Percentiles rank a stretch among this genome's conserved stretches.
Conservation (phyloP, 805 yeast genomes). For the Vanderwaltozyma verrucispora region DNA sequence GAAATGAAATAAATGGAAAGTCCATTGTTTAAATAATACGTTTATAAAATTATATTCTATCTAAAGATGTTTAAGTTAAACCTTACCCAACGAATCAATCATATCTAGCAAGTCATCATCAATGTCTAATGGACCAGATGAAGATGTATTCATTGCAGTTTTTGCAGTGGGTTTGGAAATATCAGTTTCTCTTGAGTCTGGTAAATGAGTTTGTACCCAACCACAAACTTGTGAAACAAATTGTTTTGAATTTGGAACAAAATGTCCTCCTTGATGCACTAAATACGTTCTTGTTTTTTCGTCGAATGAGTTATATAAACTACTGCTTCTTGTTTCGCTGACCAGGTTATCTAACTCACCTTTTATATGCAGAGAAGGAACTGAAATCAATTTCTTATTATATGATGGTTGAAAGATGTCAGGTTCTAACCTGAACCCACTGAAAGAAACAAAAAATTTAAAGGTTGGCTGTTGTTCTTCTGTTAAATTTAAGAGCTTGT, state of each 20-base stretch:
- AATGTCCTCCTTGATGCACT: constrained; percentile 93
- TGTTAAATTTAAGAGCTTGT: constrained; percentile 32
- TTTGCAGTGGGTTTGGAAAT: constrained; percentile 2
- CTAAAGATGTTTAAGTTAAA: not conserved
- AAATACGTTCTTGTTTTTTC: constrained; percentile 36
- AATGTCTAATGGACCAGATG: constrained; percentile 12
- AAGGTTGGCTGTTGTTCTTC: constrained; percentile 35
- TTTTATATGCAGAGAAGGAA: constrained; percentile 54
- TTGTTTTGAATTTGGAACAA: constrained; percentile 74
- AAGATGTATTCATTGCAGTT: not conserved
- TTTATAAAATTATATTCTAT: no score
- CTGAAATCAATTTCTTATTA: constrained; percentile 10
- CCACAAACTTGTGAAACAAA: constrained; percentile 26
- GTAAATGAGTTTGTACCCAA: constrained; percentile 22
- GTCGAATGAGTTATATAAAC: constrained; percentile 43
- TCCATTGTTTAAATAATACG: no score
- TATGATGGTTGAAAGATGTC: constrained; percentile 13
- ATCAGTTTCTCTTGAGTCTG: not conserved
- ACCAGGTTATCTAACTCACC: constrained; percentile 90
- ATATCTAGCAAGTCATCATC: constrained; percentile 30
- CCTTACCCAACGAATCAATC: constrained; percentile 34
- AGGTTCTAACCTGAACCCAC: constrained; percentile 43
- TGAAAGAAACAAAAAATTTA: constrained; percentile 63
- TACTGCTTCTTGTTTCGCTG: constrained; percentile 52
- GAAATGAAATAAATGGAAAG: no score